Evolutionary conservation across 768 basidiomycete species (phyloP).

Genomic region (Auricularia heimuer): DNA sequence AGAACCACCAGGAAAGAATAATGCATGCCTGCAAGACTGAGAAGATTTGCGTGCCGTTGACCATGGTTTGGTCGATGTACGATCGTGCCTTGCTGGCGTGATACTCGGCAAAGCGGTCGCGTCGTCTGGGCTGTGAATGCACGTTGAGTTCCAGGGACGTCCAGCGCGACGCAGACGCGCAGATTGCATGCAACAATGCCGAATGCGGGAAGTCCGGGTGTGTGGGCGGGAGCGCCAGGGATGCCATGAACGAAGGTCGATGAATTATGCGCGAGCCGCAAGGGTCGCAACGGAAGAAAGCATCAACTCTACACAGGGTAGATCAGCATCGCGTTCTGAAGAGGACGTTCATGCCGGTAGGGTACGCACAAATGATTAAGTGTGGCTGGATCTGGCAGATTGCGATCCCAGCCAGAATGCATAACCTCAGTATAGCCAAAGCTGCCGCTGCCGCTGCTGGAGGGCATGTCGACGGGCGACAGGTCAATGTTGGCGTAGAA

Average conservation of each 20-base stretch:
- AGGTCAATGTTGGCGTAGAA: not conserved
- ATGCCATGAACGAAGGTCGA: slow-evolving; percentile 66
- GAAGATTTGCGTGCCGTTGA: slow-evolving; percentile 81
- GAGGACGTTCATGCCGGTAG: not conserved
- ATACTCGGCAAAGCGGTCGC: slow-evolving; percentile 81
- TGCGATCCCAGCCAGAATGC: slow-evolving; percentile 76
- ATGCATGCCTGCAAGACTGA: slow-evolving; percentile 81
- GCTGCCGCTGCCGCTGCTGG: slow-evolving; percentile 37
- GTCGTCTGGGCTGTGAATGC: slow-evolving; percentile 57
- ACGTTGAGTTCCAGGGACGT: slow-evolving; percentile 56
- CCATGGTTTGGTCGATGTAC: slow-evolving; percentile 84
- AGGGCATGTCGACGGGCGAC: slow-evolving; percentile 1
- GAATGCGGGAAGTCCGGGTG: slow-evolving; percentile 83
- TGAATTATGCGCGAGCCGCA: slow-evolving; percentile 80
- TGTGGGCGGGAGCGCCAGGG: slow-evolving; percentile 69
- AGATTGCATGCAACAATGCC: slow-evolving; percentile 89
- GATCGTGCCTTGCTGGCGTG: slow-evolving; percentile 81
- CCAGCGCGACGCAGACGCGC: slow-evolving; percentile 78
- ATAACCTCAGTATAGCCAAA: slow-evolving; percentile 42
- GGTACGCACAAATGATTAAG: slow-evolving; percentile 66
- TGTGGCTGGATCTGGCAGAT: slow-evolving; percentile 65
- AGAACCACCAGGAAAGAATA: slow-evolving; percentile 83
- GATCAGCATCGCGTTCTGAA: not conserved
- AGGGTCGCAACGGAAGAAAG: slow-evolving; percentile 84
- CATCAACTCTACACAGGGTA: slow-evolving; percentile 50